Evolutionary conservation across 129 eudicot genomes (phyloP).

Genomic region (Flaveria linearis): DNA sequence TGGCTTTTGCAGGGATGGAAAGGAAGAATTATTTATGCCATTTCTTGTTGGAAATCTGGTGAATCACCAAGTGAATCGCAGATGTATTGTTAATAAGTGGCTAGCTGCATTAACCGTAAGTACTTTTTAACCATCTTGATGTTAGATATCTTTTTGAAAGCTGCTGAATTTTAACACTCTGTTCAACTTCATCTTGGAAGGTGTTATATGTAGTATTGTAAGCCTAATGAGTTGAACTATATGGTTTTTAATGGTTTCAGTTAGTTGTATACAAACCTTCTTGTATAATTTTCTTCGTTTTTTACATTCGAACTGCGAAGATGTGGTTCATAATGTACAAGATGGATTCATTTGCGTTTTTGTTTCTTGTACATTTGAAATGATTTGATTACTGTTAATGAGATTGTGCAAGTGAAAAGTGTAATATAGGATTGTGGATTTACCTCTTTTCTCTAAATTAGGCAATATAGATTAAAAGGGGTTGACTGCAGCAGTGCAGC

Average conservation of each 20-base stretch:
- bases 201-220: neutral
- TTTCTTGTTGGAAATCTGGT: slow-evolving; percentile 74
- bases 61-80: slow-evolving; percentile 17
- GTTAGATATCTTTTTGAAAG: neutral
- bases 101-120: neutral
- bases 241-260: neutral
- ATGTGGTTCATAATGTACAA: neutral
- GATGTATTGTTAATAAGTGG: neutral
- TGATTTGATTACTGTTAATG: neutral
- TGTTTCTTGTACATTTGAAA: neutral
- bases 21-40: slow-evolving; percentile 69
- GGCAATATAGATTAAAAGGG: too few species aligned
- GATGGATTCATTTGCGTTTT: neutral
- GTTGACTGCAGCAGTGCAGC: too few species aligned
- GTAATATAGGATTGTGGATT: too few species aligned
- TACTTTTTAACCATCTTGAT: neutral
- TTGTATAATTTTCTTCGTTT: neutral
- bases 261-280: neutral
- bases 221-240: neutral
- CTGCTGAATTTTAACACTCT: neutral
- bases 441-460: too few species aligned
- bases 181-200: neutral
- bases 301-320: neutral
- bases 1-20: slow-evolving; percentile 93
- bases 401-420: neutral